These are phyloP conservation scores for Scorias spongiosa DNA, from an alignment of 2,329 filamentous ascomycete species.

Conservation along the genomic window DNA sequence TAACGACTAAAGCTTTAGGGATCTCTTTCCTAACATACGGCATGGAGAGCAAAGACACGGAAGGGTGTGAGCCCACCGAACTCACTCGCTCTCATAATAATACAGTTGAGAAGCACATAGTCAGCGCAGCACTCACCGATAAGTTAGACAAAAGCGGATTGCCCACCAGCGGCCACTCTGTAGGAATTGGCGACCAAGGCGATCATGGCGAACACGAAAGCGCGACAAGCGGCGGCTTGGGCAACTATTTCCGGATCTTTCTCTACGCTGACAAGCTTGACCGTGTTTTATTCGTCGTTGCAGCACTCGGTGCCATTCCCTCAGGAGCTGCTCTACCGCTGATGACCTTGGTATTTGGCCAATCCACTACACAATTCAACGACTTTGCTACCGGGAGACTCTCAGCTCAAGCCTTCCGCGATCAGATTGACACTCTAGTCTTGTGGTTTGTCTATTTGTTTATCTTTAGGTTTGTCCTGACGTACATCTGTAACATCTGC, in stretches of 20 bases:
- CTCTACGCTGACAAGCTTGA: background rate
- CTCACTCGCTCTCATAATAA: too few relatives aligned
- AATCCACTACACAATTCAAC: constrained; percentile 28
- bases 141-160: too few relatives aligned
- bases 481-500: constrained; percentile 4
- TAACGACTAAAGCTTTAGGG: too few relatives aligned
- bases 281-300: background rate
- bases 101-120: too few relatives aligned
- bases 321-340: constrained; percentile 1
- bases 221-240: too few relatives aligned
- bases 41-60: too few relatives aligned
- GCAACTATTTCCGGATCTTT: background rate
- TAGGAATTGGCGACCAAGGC: too few relatives aligned
- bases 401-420: background rate
- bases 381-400: background rate
- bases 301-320: background rate
- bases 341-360: constrained; percentile 26
- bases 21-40: too few relatives aligned
- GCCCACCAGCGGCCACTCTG: too few relatives aligned
- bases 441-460: constrained; percentile 23
- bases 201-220: too few relatives aligned
- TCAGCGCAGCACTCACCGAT: background rate
- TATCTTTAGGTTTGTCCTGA: constrained; percentile 2
- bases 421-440: background rate
- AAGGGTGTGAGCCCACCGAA: too few relatives aligned